Percentiles rank a stretch among this genome's conserved stretches.
phyloP scores from a whole-genome alignment of 495 filamentous ascomycete genomes.

The Aspergillus leporis region DNA sequence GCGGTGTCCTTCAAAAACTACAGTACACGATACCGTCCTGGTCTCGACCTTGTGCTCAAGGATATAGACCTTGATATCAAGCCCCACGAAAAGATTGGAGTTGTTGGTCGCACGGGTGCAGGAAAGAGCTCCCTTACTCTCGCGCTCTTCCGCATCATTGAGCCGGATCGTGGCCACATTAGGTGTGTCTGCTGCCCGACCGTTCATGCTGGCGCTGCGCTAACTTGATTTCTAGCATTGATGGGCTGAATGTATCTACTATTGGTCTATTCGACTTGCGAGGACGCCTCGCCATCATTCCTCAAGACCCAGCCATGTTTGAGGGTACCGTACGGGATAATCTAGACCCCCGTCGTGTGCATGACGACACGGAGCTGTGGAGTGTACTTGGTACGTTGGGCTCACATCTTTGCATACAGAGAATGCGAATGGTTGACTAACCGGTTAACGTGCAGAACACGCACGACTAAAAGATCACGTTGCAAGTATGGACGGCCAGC shows the following conservation, averaged over 20 bases:
- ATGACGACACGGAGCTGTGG: slow-evolving; percentile 98
- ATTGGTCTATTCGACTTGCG: slow-evolving; percentile 91
- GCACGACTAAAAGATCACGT: slow-evolving; percentile 92
- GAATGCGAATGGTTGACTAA: slow-evolving; percentile 13
- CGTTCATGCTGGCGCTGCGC: neutral
- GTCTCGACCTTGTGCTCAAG: slow-evolving; percentile 88
- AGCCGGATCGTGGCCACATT: slow-evolving; percentile 76
- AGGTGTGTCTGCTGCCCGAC: slow-evolving; percentile 37
- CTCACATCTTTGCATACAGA: slow-evolving; percentile 12
- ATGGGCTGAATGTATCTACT: slow-evolving; percentile 81
- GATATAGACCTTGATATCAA: slow-evolving; percentile 89
- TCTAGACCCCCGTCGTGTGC: slow-evolving; percentile 89
- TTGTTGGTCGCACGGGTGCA: slow-evolving; percentile 93
- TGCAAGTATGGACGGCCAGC: slow-evolving; percentile 78
- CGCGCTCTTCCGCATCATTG: slow-evolving; percentile 94
- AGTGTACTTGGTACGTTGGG: slow-evolving; percentile 79
- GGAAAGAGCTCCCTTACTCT: slow-evolving; percentile 96
- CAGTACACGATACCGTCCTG: slow-evolving; percentile 87
- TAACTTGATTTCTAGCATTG: slow-evolving; percentile 57
- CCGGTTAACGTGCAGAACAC: slow-evolving; percentile 63
- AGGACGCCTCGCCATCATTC: slow-evolving; percentile 92
- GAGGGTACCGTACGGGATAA: slow-evolving; percentile 96
- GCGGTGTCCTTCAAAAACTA: slow-evolving; percentile 90
- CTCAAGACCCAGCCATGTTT: slow-evolving; percentile 96
- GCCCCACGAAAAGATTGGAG: slow-evolving; percentile 95